Base-by-base conservation (phyloP, 306 rosid genomes). In the Fragaria nilgerrensis region DNA sequence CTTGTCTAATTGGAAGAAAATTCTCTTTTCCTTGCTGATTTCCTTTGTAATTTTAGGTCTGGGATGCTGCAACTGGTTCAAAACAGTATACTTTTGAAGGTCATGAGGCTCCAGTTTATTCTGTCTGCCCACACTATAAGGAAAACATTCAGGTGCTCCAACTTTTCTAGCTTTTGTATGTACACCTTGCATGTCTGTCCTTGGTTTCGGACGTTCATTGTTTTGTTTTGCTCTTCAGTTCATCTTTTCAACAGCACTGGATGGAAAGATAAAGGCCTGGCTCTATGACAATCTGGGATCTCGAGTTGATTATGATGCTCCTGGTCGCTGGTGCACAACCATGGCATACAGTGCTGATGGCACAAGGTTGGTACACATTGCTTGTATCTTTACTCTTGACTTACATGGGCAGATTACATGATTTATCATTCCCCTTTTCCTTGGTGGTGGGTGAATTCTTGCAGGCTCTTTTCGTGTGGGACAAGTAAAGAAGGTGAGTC, bases 241-340 rank as follows among this genome's bases (percentile, higher is more conserved):
- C 79, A 91, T 92, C 83, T 95, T 95, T 84, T 90, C 98, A 83
- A 92, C 97, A 17, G 97, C 98, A 75, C 71, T 95, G 77, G 98
- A 95, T 47, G 98, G 98, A 80, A 92, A 90, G 83, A 95, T 95
- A 76, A 92, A 95, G 85, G 97, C 99, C 79, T 95, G 99, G 99
- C 75, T 95, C 81, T 95, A 95, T 85, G 97, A 95, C 81, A 92
- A 87, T 87, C 70, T 89, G 89, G 96, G 93, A 83, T 89, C 98
- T 78, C 93, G 97, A 84, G 97, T 95, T 88, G 97, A 95, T 84
- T 92, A 92, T 85, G 97, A 92, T 39, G 96, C 97, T 84, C 97
- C 99, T 80, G 96, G 97, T 74, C 92, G 88, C 49, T 95, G 97
- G 97, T 92, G 97, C 94, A 88, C 97, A 68, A 90, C 97, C 63